Base-by-base conservation (phyloP, 495 filamentous ascomycete species). In the Penicillium paxilli region DNA sequence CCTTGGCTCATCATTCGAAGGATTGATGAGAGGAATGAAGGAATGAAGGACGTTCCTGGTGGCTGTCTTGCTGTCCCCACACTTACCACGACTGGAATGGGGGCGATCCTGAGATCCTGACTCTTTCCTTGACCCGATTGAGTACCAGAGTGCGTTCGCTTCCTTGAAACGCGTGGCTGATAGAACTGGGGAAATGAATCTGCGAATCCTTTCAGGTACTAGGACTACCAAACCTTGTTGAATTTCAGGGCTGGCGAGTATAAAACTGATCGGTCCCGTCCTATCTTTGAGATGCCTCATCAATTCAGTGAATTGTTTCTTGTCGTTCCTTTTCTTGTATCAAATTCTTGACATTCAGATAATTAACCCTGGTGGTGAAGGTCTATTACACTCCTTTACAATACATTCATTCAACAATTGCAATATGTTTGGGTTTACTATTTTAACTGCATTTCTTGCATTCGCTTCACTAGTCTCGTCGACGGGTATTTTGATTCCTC, bases 401-500 rank as follows among this genome's bases (percentile, higher is more conserved):
- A 38, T 49, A 25, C 44, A 28, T 32, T 48, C 23, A 47, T 19
- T 28, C 19, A 16, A 14, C 11, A 28, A 20, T 3, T 23, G 10
- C 48, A 44, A 44, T 2, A 65, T 65, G 62, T 22, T n/a, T 23
- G 44, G 2, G 19, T 38, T 63, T 8, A 16, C 17, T 40, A 20
- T 40, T 26, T 57, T 22, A 52, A 21, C 24, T 11, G 54, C 20
- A 11, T 62, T 33, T 22, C 47, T 49, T 46, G 20, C 42, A 19
- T 16, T 26, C 24, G 14, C 19, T 23, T 23, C 42, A 2, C 17
- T 38, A 1, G 55, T 37, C 6, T 32, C 41, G 25, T 55, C 69
- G 2, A 70, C 68, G 19, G 72, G 66, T 23, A 58, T 83, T 24
- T 54, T 83, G 24, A 60, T 81, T 20, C 80, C 81, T 2, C 65